These are phyloP conservation scores for Sordariomycetes sp. DNA, from an alignment of 2,329 filamentous ascomycete genomes.

Conservation along the genomic window DNA sequence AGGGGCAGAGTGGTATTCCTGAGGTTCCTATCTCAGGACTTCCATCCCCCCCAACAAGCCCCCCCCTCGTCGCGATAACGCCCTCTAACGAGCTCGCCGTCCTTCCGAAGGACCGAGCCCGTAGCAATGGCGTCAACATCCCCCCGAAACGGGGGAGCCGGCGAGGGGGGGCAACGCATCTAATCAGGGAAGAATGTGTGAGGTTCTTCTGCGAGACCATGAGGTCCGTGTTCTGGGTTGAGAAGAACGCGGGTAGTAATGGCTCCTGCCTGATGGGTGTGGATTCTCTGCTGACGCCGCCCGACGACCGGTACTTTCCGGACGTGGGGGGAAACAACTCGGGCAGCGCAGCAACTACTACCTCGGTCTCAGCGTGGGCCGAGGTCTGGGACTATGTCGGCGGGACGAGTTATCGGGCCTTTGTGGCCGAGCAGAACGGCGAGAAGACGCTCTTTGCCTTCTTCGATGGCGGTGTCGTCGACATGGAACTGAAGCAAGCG, in stretches of 20 bases:
- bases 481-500: constrained; percentile 76
- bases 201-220: constrained; percentile 98
- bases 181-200: constrained; percentile 99
- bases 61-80: constrained; percentile 69
- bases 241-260: constrained; percentile 65
- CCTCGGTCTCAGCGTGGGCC: constrained; percentile 47
- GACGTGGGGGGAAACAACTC: not conserved
- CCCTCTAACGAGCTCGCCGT: constrained; percentile 54
- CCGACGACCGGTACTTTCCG: constrained; percentile 22
- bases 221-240: constrained; percentile 89
- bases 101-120: constrained; percentile 35
- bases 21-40: constrained; percentile 77
- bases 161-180: constrained; percentile 86
- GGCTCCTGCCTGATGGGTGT: constrained; percentile 82
- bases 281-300: constrained; percentile 40
- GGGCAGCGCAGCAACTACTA: constrained; percentile 11
- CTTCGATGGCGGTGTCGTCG: constrained; percentile 60
- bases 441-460: constrained; percentile 77
- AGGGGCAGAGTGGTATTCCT: constrained; percentile 90
- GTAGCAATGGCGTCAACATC: constrained; percentile 24
- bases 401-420: constrained; percentile 75
- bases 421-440: constrained; percentile 57
- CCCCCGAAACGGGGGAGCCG: constrained; percentile 29
- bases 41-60: constrained; percentile 76
- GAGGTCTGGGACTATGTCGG: constrained; percentile 79